A percentile compares a stretch with the other conserved stretches of the same genome.
These are phyloP conservation scores for Sclerotinia minor DNA, from an alignment of 2,329 filamentous ascomycete genomes.

Conservation along the genomic window DNA sequence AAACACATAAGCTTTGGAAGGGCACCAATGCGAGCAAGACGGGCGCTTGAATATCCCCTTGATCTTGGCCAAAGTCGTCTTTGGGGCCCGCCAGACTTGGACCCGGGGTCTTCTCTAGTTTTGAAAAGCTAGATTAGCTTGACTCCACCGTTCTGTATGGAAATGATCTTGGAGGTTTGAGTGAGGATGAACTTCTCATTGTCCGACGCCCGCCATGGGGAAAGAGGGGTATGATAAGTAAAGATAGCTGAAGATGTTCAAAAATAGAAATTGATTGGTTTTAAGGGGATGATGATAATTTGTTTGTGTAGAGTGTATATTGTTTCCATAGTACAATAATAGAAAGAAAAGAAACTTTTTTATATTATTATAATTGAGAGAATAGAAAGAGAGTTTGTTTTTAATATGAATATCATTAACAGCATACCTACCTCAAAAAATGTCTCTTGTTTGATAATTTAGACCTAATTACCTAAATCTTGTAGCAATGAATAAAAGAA, in stretches of 20 bases:
- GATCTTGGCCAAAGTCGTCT: slow-evolving; percentile 11
- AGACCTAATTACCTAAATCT: background rate
- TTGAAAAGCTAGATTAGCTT: slow-evolving; percentile 12
- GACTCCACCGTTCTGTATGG: slow-evolving; percentile 2
- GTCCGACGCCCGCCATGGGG: slow-evolving; percentile 2
- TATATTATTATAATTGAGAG: background rate
- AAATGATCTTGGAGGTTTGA: slow-evolving; percentile 15
- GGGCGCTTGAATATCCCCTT: slow-evolving; percentile 20
- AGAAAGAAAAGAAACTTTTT: background rate
- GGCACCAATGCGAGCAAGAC: slow-evolving; percentile 2
- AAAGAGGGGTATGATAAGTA: background rate
- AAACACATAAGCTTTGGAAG: slow-evolving; percentile 26
- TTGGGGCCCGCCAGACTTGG: background rate
- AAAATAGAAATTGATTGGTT: background rate
- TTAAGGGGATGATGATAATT: background rate
- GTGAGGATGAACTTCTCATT: background rate
- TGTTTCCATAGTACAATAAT: background rate
- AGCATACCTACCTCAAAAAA: background rate
- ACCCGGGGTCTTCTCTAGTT: slow-evolving; percentile 2
- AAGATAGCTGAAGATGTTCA: slow-evolving; percentile 2
- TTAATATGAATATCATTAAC: background rate
- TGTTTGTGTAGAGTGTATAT: background rate
- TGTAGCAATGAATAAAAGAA: background rate
- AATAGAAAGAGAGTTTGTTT: background rate
- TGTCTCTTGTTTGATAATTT: background rate